Evolutionary conservation across 1,284 basidiomycete genomes (phyloP).

Genomic region (Phellinidium pouzarii): DNA sequence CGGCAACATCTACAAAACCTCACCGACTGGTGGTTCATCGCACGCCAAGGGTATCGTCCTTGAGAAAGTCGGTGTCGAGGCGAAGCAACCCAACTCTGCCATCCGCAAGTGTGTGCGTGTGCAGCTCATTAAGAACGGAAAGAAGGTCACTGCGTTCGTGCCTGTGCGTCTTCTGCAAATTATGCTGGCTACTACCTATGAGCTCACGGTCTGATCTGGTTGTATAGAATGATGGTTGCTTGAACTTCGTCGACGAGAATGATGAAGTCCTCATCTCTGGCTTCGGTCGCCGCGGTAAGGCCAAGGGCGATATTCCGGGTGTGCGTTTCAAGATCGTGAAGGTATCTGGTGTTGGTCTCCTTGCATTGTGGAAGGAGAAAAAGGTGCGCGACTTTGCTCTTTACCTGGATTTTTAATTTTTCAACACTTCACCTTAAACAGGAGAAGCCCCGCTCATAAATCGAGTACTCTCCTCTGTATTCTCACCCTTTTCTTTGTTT

Average conservation of each 20-base stretch:
- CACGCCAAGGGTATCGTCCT: constrained; percentile 99
- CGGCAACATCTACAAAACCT: constrained; percentile 99
- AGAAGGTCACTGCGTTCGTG: constrained; percentile 95
- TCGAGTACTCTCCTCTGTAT: constrained; percentile 39
- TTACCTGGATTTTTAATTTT: constrained; percentile 4
- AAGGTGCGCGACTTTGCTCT: constrained; percentile 54
- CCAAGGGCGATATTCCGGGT: constrained; percentile 95
- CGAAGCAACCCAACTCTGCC: constrained; percentile 99
- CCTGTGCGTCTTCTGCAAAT: constrained; percentile 31
- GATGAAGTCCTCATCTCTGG: constrained; percentile 99
- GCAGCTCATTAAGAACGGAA: constrained; percentile 99
- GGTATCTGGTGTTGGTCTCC: constrained; percentile 97
- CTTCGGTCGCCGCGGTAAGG: constrained; percentile 99
- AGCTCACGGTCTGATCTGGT: constrained; percentile 21
- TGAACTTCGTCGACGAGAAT: constrained; percentile 99
- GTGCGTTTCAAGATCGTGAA: constrained; percentile 99
- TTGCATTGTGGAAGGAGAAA: constrained; percentile 98
- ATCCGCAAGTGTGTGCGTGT: constrained; percentile 99
- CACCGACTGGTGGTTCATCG: constrained; percentile 97
- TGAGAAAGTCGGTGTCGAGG: constrained; percentile 94
- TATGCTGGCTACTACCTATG: background rate
- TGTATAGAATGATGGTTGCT: constrained; percentile 91
- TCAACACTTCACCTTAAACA: constrained; percentile 27
- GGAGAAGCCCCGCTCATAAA: constrained; percentile 90
- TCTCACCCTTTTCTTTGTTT: constrained; percentile 16